Percentiles rank a stretch among this genome's conserved stretches.
These are phyloP conservation scores for Plantago major DNA, from an alignment of 257 asterid species.

Conservation along the genomic window DNA sequence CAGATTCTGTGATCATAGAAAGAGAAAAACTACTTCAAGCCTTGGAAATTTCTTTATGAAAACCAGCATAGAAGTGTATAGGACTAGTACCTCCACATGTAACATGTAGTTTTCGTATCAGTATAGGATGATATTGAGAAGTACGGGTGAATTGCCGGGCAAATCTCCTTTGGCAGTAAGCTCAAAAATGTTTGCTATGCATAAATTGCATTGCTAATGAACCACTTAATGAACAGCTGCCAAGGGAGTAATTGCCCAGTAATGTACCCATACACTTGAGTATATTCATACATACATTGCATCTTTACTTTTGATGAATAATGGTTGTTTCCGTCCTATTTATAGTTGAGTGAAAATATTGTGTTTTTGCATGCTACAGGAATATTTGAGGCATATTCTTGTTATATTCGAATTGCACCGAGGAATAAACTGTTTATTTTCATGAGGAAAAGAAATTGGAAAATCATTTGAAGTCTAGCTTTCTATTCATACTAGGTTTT, in stretches of 20 bases:
- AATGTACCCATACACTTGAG: conserved; percentile 29
- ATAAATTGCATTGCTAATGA: not conserved
- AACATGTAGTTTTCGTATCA: not conserved
- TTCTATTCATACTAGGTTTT: conserved; percentile 1
- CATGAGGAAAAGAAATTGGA: not conserved
- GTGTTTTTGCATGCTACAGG: conserved; percentile 12
- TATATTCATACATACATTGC: not conserved
- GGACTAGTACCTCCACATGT: conserved; percentile 6
- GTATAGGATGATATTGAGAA: not conserved
- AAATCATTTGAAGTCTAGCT: not conserved
- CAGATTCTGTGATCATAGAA: too few species aligned
- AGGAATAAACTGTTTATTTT: conserved; percentile 25
- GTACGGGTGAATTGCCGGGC: conserved; percentile 43
- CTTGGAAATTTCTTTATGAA: too few species aligned
- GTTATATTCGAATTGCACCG: conserved; percentile 1
- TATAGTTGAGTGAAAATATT: conserved; percentile 25
- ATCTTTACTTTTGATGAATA: conserved; percentile 19
- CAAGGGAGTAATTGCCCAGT: conserved; percentile 46
- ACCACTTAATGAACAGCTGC: conserved; percentile 31
- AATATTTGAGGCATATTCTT: conserved; percentile 46
- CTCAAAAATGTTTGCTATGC: not conserved
- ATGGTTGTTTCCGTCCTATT: conserved; percentile 19
- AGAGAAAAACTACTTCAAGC: too few species aligned
- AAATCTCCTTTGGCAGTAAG: conserved; percentile 59
- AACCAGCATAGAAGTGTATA: not conserved